A percentile compares a stretch with the other conserved stretches of the same genome.
Conservation (phyloP, 1,284 basidiomycete genomes). For the Sparassis latifolia region DNA sequence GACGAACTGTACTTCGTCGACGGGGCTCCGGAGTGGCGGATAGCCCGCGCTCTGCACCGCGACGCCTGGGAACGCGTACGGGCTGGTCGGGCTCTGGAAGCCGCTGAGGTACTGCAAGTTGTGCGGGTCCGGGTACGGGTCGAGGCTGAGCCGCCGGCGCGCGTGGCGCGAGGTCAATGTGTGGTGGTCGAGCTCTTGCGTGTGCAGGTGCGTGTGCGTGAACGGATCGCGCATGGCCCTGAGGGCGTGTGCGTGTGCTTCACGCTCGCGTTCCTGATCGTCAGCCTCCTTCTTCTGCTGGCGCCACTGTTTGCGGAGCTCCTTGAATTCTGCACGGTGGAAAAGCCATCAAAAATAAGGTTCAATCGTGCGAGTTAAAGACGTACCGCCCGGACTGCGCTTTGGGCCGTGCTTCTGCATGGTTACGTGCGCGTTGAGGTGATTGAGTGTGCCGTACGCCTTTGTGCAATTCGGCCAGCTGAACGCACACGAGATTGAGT, state of each 20-base stretch:
- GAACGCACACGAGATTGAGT: neutral
- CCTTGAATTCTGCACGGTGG: conserved; percentile 81
- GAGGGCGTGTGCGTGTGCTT: conserved; percentile 6
- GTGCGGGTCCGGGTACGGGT: conserved; percentile 16
- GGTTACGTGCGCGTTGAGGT: conserved; percentile 87
- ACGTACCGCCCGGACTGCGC: conserved; percentile 70
- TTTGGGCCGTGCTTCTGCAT: conserved; percentile 90
- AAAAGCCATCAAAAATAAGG: conserved; percentile 1
- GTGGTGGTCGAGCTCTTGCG: conserved; percentile 14
- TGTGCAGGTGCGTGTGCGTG: conserved; percentile 4
- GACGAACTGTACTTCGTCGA: conserved; percentile 9
- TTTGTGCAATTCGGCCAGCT: conserved; percentile 80
- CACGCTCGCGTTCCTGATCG: conserved; percentile 18
- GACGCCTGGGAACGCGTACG: conserved; percentile 7
- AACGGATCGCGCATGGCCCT: conserved; percentile 2
- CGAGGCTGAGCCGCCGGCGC: conserved; percentile 12
- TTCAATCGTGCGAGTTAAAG: neutral
- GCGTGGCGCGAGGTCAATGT: conserved; percentile 2
- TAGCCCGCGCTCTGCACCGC: conserved; percentile 11
- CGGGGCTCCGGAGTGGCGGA: conserved; percentile 10
- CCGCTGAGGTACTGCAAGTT: conserved; percentile 10
- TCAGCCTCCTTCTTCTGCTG: conserved; percentile 80
- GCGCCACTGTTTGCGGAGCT: conserved; percentile 92
- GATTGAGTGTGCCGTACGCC: conserved; percentile 84
- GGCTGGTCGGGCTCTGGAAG: conserved; percentile 4